phyloP scores from a whole-genome alignment of 1,139 yeast genomes.

The Sporopachydermia cereana region DNA sequence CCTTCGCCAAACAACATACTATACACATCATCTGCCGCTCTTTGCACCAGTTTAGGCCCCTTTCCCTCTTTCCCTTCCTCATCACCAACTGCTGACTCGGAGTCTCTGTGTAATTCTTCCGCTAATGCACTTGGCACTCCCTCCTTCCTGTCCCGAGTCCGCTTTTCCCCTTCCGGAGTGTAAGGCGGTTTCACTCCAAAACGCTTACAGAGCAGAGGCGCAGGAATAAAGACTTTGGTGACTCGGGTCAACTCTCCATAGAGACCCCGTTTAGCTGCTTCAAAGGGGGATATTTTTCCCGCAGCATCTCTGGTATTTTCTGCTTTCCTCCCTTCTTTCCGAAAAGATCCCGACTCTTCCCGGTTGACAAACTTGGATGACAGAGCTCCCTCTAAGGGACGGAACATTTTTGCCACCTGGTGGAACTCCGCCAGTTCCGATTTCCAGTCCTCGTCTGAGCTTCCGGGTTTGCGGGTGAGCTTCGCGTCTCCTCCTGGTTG shows the following conservation, averaged over 20 bases:
- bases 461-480: background rate
- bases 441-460: conserved; percentile 12
- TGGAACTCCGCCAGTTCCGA: conserved; percentile 18
- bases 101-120: too few relatives aligned
- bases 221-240: conserved; percentile 16
- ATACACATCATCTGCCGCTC: background rate
- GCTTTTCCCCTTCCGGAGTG: conserved; percentile 6
- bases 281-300: conserved; percentile 10
- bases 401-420: conserved; percentile 20
- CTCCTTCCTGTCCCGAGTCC: too few relatives aligned
- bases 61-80: conserved; percentile 9
- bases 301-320: background rate
- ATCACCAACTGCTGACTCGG: too few relatives aligned
- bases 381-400: conserved; percentile 19
- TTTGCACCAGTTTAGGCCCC: conserved; percentile 5
- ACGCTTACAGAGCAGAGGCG: conserved; percentile 19
- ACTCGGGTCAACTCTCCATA: conserved; percentile 18
- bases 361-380: conserved; percentile 17
- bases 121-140: too few relatives aligned
- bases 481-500: background rate
- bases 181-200: conserved; percentile 14
- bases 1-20: background rate
- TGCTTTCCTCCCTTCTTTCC: conserved; percentile 5
- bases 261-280: conserved; percentile 16
- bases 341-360: conserved; percentile 2